Percentiles rank a stretch among this genome's conserved stretches.
These are phyloP conservation scores for Salix koriyanagi DNA, from an alignment of 345 rosid species.

Conservation along the genomic window DNA sequence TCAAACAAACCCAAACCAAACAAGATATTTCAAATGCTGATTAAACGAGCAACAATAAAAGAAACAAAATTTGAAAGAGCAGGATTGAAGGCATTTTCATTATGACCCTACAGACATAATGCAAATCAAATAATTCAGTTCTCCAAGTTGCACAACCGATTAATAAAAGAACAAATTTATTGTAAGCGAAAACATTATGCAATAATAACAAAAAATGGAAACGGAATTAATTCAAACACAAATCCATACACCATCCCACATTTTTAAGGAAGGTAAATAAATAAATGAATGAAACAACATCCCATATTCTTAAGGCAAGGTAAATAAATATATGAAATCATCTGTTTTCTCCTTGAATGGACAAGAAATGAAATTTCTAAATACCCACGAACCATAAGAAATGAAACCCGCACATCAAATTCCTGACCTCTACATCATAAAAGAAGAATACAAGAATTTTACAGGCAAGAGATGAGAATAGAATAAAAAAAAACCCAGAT, in stretches of 20 bases:
- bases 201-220: not conserved
- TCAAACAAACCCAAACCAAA: not conserved
- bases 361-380: not conserved
- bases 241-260: not conserved
- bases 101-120: no score
- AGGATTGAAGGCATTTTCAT: no score
- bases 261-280: no score
- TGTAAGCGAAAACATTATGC: not conserved
- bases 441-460: not conserved
- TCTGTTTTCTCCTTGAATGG: not conserved
- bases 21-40: not conserved
- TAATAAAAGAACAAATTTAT: not conserved
- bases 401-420: not conserved
- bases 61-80: no score
- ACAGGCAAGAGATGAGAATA: not conserved
- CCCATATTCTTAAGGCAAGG: no score
- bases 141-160: not conserved
- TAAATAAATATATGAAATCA: not conserved
- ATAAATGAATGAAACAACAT: not conserved
- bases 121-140: not conserved
- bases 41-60: not conserved
- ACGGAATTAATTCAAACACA: not conserved
- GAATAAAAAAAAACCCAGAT: not conserved
- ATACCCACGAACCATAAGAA: not conserved
- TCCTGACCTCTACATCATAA: not conserved